Base-by-base conservation (phyloP, 345 rosid species). In the Eucalyptus victrix region DNA sequence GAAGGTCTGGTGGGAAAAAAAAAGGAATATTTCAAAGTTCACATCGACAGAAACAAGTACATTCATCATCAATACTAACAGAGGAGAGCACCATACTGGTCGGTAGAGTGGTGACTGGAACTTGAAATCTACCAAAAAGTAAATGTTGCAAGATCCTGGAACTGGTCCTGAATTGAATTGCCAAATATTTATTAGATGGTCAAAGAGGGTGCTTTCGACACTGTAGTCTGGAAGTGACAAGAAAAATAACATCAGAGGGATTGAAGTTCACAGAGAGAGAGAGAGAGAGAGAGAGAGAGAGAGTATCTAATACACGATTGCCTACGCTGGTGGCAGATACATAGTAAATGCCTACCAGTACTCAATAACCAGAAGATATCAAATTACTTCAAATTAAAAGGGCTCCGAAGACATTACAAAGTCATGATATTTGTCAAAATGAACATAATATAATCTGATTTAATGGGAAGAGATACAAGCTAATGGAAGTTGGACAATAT, bases 91-190 rank as follows among this genome's bases (percentile, higher is more conserved):
- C 42, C 72, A 69, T 94, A 96, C 99, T 98, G 94, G 98, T 86
- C 96, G 92, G 93, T 96, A 98, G 86, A 97, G 94, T n/a, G 99
- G 99, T 15, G 99, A 98, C 88, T 92, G 96, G 89, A 98, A 96
- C 93, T 98, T 96, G 91, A 96, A 98, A 91, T 98, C 99, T 45
- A 98, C 98, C 86, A 93, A 89, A 91, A 98, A 95, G 87, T 94
- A 90, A 89, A 97, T 93, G 91, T 90, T 96, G 90, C 97, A 94
- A 87, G 95, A 89, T 93, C 96, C 97, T 28, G 97, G 97, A 89
- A 93, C 90, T 26, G 98, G 96, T 86, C 99, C 97, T 21, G 96
- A 97, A 91, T 91, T 96, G 92, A 96, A 98, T 91, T 97, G 95
- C 99, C 98, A 97, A 60, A 94, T 85, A 93, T 98, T 98, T 56